Conservation (phyloP, 2,329 filamentous ascomycete genomes). For the Aspergillus calidoustus region DNA sequence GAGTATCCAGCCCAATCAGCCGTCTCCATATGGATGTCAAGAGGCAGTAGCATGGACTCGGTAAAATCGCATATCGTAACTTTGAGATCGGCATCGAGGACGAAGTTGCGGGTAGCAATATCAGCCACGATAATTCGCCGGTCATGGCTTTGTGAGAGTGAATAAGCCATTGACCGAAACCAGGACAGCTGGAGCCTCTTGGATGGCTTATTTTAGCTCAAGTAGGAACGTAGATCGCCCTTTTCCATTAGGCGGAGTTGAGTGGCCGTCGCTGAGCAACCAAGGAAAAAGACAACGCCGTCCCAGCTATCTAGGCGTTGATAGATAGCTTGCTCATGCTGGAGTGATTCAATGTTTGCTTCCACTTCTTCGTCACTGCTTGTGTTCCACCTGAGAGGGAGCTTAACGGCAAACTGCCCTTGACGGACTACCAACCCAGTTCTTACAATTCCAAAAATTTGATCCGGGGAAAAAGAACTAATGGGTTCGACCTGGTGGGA, state of each 20-base stretch:
- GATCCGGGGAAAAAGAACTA: not conserved
- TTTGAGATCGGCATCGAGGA: constrained; percentile 25
- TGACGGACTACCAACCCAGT: constrained; percentile 15
- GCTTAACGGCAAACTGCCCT: constrained; percentile 10
- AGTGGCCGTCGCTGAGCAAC: constrained; percentile 7
- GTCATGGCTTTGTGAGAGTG: constrained; percentile 24
- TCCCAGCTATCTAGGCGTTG: constrained; percentile 1
- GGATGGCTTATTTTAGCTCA: constrained; percentile 4
- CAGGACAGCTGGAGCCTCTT: constrained; percentile 18
- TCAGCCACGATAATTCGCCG: constrained; percentile 26
- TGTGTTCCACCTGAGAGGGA: constrained; percentile 8
- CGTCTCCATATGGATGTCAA: constrained; percentile 25
- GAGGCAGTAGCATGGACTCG: constrained; percentile 24
- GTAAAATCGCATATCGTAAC: constrained; percentile 30
- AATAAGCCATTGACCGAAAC: constrained; percentile 26
- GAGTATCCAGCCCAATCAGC: constrained; percentile 29
- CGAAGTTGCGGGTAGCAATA: constrained; percentile 29
- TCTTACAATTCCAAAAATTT: constrained; percentile 9
- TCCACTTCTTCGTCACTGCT: constrained; percentile 14
- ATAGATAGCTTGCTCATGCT: constrained; percentile 15
- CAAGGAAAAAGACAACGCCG: constrained; percentile 6
- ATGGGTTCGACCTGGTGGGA: not conserved
- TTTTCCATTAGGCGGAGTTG: constrained; percentile 10
- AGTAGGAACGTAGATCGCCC: constrained; percentile 13
- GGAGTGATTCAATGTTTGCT: constrained; percentile 15